A percentile compares a stretch with the other conserved stretches of the same genome.
Evolutionary conservation across 306 rosid species (phyloP).

Genomic region (Corylus avellana): DNA sequence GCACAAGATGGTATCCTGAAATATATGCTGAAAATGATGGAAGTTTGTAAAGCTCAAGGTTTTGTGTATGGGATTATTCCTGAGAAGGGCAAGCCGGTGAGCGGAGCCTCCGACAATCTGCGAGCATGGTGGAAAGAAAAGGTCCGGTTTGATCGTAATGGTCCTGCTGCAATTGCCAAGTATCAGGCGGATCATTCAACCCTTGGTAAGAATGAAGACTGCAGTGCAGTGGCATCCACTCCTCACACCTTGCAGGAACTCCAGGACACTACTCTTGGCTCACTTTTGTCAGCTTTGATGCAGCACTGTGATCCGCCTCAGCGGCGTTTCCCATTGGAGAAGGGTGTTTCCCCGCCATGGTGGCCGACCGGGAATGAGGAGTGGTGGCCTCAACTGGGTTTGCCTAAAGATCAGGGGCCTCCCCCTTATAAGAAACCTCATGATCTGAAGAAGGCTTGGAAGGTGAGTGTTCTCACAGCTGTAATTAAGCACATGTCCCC

Average conservation of each 20-base stretch:
- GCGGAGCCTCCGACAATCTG: slow-evolving; percentile 76
- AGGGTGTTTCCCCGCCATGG: slow-evolving; percentile 75
- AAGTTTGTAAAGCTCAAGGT: slow-evolving; percentile 61
- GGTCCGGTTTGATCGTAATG: slow-evolving; percentile 64
- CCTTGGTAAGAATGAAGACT: slow-evolving; percentile 38
- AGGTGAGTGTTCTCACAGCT: slow-evolving; percentile 58
- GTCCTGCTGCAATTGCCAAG: slow-evolving; percentile 60
- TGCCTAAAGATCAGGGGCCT: slow-evolving; percentile 42
- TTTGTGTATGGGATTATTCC: slow-evolving; percentile 84
- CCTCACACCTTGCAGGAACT: slow-evolving; percentile 49
- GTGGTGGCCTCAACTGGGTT: slow-evolving; percentile 61
- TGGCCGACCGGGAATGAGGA: slow-evolving; percentile 69
- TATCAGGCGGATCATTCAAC: slow-evolving; percentile 48
- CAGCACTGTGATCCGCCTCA: slow-evolving; percentile 78
- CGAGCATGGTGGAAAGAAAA: slow-evolving; percentile 88
- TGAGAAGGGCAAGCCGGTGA: slow-evolving; percentile 59
- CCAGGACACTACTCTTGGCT: slow-evolving; percentile 62
- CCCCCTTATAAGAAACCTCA: slow-evolving; percentile 85
- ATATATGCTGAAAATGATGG: slow-evolving; percentile 81
- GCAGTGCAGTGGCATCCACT: slow-evolving; percentile 33
- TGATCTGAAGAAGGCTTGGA: slow-evolving; percentile 77
- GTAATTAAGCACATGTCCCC: slow-evolving; percentile 74
- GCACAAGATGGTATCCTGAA: slow-evolving; percentile 67
- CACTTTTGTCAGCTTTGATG: slow-evolving; percentile 60
- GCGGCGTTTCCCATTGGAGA: slow-evolving; percentile 62